Evolutionary conservation across 768 basidiomycete genomes (phyloP), one percentile per base, ranked within the genome.

Genomic region (Hericium coralloides): DNA sequence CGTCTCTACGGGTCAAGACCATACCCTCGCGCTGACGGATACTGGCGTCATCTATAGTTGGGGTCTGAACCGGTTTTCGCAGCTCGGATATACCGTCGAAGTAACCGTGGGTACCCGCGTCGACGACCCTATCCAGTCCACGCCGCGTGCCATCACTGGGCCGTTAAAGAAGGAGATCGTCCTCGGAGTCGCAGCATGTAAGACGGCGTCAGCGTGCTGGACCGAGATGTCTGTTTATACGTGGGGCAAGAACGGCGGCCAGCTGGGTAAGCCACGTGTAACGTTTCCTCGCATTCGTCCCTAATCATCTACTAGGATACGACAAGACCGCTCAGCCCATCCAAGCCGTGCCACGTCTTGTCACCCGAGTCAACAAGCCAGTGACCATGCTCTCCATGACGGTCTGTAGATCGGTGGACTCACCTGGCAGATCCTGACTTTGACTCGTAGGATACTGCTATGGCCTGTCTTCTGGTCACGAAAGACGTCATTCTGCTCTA

Each of bases 191-290:
- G 89, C 94, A 0, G 93, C 95, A 0, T 90, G 87, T 62, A 87
- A 90, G 66, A 83, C 80, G 20, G 87, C 92, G 15, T 93, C 90
- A 14, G 92, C 84, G 5, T 95, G 92, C 69, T 97, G 92, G 90
- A 94, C 92, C 0, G 72, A 73, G 4, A 63, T 63, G 10, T 73
- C 82, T 45, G 79, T 92, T 2, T 94, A 79, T 68, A 92, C 92
- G 0, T 98, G 94, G 94, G 97, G 97, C 0, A 90, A 87, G 23
- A 97, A 98, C 69, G 79, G 78, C 43, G 97, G 97, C 0, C 97
- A 99, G 68, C 77, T 98, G 3, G 95, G 94, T 84, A 59, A 54
- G 17, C 5, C 50, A 26, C 3, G 5, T 17, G n/a, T 48, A 43
- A 8, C 12, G 17, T 36, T 18, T n/a, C n/a, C n/a, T 17, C 18